These are phyloP conservation scores for Rhododendron williamsianum DNA, from an alignment of 148 eudicot species.

Conservation along the genomic window DNA sequence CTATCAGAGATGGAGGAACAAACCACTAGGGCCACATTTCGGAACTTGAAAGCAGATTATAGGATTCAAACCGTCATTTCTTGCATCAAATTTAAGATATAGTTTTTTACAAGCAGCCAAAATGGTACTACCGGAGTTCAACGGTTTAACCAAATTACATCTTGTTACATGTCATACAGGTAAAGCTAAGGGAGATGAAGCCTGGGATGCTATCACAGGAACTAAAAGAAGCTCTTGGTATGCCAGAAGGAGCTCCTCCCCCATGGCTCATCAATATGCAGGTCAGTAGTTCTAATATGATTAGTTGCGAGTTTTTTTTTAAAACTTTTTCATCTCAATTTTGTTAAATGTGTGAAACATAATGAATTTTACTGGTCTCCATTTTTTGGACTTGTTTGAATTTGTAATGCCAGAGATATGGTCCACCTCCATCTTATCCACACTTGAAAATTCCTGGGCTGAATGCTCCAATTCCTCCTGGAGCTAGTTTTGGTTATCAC, in stretches of 20 bases:
- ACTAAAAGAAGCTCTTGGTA: slow-evolving; percentile 94
- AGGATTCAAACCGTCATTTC: background rate
- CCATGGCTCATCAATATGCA: slow-evolving; percentile 99
- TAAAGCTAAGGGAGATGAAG: slow-evolving; percentile 96
- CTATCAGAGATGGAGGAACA: background rate
- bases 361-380: background rate
- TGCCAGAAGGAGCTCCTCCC: slow-evolving; percentile 99
- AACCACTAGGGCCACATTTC: background rate
- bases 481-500: slow-evolving; percentile 94
- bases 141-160: background rate
- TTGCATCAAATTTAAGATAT: background rate
- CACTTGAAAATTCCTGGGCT: slow-evolving; percentile 34
- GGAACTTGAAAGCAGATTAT: background rate
- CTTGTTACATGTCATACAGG: slow-evolving; percentile 36
- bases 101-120: background rate
- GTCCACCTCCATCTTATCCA: slow-evolving; percentile 97
- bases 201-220: slow-evolving; percentile 85
- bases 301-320: too few species aligned
- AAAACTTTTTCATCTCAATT: background rate
- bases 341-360: background rate
- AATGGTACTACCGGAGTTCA: background rate
- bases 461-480: slow-evolving; percentile 95
- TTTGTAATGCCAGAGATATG: slow-evolving; percentile 58
- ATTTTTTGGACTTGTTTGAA: background rate
- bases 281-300: slow-evolving; percentile 29